Base-by-base conservation (phyloP, 345 rosid genomes). In the Hibiscus tridactylites region DNA sequence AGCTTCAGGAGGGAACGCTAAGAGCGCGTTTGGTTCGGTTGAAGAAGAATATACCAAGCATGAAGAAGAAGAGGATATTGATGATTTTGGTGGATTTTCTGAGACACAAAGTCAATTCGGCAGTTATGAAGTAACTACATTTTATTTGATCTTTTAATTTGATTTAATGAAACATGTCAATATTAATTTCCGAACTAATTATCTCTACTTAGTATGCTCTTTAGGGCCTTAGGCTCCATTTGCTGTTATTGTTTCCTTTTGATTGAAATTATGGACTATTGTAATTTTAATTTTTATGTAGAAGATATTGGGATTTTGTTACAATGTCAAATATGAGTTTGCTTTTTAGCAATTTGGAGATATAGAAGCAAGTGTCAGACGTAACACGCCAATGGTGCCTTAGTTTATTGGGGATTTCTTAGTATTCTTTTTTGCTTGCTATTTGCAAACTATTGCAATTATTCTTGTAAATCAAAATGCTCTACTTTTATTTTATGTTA, bases 31-130 rank as follows among this genome's bases (percentile, higher is more conserved):
- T 52, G 71, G 73, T 28, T 75, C 74, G 2, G 71, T 83, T 19
- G 89, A 80, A 3, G 86, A 75, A 50, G 88, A 84, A n/a, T 50
- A 63, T 31, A 72, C 60, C 28, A 79, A 61, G 74, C 71, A 60
- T 3, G 81, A 49, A 6, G 87, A 82, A 11, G 89, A 87, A 2
- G 91, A 84, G 9, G 90, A 88, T 60, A 67, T 88, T 53, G 92
- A 91, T 57, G 82, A 82, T n/a, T 91, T 91, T 50, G 74, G 49
- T 42, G 98, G 96, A 46, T 84, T 83, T 56, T 74, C 81, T 52
- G 96, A 90, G 56, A 85, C 86, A 2, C 87, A 83, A 53, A 88
- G 86, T 66, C 87, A 85, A 44, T 80, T 78, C 17, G 92, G 87
- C 6, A 76, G 47, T 56, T 81, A 77, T 75, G 91, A 88, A 47